Base-by-base conservation (phyloP, 805 yeast species). In the Nakazawaea ishiwadae region DNA sequence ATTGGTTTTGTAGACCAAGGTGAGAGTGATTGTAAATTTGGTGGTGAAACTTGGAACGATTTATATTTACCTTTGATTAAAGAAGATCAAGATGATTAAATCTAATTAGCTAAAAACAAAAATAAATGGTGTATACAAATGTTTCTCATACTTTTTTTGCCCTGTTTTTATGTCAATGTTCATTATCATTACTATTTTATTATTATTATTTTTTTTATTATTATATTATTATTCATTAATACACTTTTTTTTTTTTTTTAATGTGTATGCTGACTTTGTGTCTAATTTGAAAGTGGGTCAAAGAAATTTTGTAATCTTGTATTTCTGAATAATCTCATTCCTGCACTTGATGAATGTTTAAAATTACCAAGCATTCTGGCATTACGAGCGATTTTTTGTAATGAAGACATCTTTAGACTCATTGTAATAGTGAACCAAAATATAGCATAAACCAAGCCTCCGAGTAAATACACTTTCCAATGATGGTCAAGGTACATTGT, bases 1-100 rank as follows among this genome's bases (percentile, higher is more conserved):
- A 71, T 88, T 29, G 97, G 96, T 0, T 93, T 91, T 62, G 65
- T 69, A 45, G 79, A 81, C 51, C 66, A 68, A 37, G 97, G 95
- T 30, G 66, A 66, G 38, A 81, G 85, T 48, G 60, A 67, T 18
- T 77, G 84, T 53, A 58, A 64, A 33, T 74, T 70, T 59, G 91
- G 77, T 20, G 81, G 74, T 37, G 72, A 60, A 23, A 60, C 63
- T 27, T 84, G 90, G 90, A 69, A 69, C 48, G 84, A 81, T 53
- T 55, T 83, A 63, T 61, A 54, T 40, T 50, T 61, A 40, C 58
- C 59, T 17, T 54, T 71, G 40, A 60, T 60, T 20, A 73, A 70
- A 33, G 71, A 68, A 30, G 73, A 69, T 21, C 73, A 67, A 24
- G 73, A 69, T 21, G 61, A 61, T 17, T 64, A 52, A 38, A 37